Evolutionary conservation across 2,329 filamentous ascomycete species (phyloP), one percentile per base, ranked within the genome.

Genomic region (Colletotrichum eremochloae): DNA sequence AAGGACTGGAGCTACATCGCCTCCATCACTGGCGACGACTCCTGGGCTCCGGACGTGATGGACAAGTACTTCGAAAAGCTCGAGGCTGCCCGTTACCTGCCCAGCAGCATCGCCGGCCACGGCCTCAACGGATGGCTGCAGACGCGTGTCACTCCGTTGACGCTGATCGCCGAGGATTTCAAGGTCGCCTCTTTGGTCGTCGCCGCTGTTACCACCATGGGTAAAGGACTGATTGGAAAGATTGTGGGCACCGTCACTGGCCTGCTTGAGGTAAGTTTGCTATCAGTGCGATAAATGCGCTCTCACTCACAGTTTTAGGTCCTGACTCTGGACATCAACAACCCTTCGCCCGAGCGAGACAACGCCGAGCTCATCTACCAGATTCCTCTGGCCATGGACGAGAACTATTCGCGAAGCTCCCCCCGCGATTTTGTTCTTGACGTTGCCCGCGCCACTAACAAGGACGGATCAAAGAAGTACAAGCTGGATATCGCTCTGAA

Each of bases 1-100:
- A 86, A 84, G 29, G 90, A 92, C 79, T 92, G 88, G 80, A 82
- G 89, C 53, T 80, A 87, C 75, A 86, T 92, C 67, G 86, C 85
- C 3, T 78, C 80, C 15, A 76, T 91, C 36, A 92, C 90, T 5
- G 89, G 89, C 2, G 90, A 92, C 75, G 74, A 79, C 2, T 88
- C 87, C 0, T 92, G 90, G 90, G 80, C 82, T 0, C 81, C 89
- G 0, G 80, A 82, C 3, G 89, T 89, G 68, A 92, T 92, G 89
- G 84, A 88, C 72, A 81, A 85, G 74, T 90, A 91, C 79, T 89
- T 88, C 67, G 78, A 82, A 75, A 85, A 84, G 76, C 77, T 92
- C 18, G 90, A 92, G 81, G 83, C 84, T 62, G 87, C 87, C 81
- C 76, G 82, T 40, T 88, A 91, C 77, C 80, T 88, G 2, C 80